Base-by-base conservation (phyloP, 2,329 filamentous ascomycete species). In the Byssothecium circinans region DNA sequence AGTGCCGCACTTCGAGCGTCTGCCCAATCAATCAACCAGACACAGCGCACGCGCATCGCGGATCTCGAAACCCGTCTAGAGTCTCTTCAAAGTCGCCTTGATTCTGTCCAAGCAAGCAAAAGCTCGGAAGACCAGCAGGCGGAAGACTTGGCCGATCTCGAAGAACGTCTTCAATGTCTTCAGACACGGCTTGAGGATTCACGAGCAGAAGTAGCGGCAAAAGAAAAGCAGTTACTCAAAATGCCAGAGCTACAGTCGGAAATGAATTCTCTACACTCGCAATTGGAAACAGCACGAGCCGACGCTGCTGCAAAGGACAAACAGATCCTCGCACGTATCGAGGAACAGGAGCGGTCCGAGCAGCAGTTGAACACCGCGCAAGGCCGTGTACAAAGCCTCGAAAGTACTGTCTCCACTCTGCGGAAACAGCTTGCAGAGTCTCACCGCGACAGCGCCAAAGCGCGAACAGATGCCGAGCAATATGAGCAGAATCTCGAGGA, bases 371-470 rank as follows among this genome's bases (percentile, higher is more conserved):
- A 56, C 45, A 57, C 51, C 20, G 57, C 64, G 8, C 57, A 65
- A 41, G 63, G 63, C 8, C 61, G 64, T 7, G 54, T 65, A n/a
- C 54, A 67, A 35, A 58, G 62, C 11, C 57, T 69, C 8, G 66
- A 69, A 39, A 43, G 42, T 8, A 60, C 54, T 12, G 50, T 64
- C 8, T 49, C 56, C 4, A 47, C 56, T 4, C 57, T 71, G n/a
- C 68, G 68, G 25, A 56, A 65, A 34, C 66, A 70, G 42, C 60
- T 71, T 11, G 54, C 61, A 8, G 60, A 69, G 43, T 60, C 63
- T 10, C 65, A 65, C 18, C 65, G 56, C 5, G 57, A 63, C n/a
- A 56, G 38, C 22, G 53, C 62, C 1, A 62, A 55, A 49, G 50
- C 57, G 2, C 56, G 56, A 19, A 52, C 61, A 11, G 56, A 67